Evolutionary conservation across 345 rosid genomes (phyloP).

Genomic region (Eucalyptus melliodora): DNA sequence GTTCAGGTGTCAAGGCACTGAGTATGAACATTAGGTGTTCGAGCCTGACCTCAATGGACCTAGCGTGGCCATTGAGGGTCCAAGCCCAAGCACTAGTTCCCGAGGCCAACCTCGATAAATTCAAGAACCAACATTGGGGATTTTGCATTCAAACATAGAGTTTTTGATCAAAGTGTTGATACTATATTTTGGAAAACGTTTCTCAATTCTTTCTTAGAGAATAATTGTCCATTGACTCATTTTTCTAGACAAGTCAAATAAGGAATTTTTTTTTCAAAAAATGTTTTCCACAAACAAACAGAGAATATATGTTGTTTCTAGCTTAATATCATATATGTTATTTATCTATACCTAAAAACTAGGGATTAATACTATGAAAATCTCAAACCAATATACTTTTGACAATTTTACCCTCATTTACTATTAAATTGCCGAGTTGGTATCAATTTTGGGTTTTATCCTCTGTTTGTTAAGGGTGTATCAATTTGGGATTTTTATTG

Average conservation of each 20-base stretch:
- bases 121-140: accelerated
- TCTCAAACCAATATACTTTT: no score
- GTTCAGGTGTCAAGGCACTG: accelerated
- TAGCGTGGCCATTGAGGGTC: no score
- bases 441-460: no score
- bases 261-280: not conserved
- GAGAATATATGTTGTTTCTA: not conserved
- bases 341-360: not conserved
- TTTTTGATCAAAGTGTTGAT: accelerated
- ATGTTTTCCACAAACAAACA: no score
- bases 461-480: accelerated
- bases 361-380: accelerated
- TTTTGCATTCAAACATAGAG: accelerated
- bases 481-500: accelerated
- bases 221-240: no score
- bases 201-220: accelerated
- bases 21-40: accelerated
- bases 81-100: no score
- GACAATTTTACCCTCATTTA: no score
- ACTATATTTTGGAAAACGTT: accelerated
- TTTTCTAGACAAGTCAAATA: no score
- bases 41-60: accelerated
- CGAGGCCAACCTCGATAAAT: no score
- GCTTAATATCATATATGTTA: not conserved
- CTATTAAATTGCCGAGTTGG: accelerated